Evolutionary conservation across 2,329 filamentous ascomycete genomes (phyloP), one percentile per base, ranked within the genome.

Genomic region (Arthrobotrys conoides): DNA sequence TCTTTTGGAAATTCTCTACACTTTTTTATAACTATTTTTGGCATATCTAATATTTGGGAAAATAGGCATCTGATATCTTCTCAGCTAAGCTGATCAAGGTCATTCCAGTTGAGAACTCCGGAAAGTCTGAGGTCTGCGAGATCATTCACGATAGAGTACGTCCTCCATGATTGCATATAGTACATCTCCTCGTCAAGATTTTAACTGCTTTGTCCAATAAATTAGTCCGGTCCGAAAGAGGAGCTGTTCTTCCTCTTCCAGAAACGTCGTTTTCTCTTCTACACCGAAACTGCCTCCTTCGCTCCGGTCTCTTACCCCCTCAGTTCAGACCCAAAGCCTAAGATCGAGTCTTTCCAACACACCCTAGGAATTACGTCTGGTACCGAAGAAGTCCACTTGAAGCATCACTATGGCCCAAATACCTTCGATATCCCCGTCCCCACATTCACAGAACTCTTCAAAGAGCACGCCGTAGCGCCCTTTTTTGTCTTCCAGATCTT

Each of bases 401-500:
- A 95, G 82, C 92, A 97, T 83, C 92, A 99, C 86, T 99, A 98
- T 88, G 96, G 96, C 82, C 88, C 91, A 82, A 99, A 99, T 84
- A 94, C 92, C 14, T 99, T 99, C 84, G 96, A 99, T 83, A 99
- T 99, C 66, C 96, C 96, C 5, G 94, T 99, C 12, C 96, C 96
- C 3, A 95, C 92, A 10, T 99, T 99, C 82, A 90, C 92, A 65
- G 96, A 99, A 86, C 89, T 99, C 63, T 99, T 97, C 89, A 93
- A 97, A 85, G 96, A 99, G 85, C 96, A 99, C 85, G 95, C 96
- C 24, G 96, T 99, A 22, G 96, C 96, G 22, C 96, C 96, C 4
- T 99, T 99, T 88, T 99, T 99, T 86, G 94, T 99, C 80, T 99
- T 99, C 86, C 96, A 99, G 87, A 88, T 99, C 79, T 99, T 99